Conservation (phyloP, 2,329 filamentous ascomycete species). For the Botrytis fragariae region DNA sequence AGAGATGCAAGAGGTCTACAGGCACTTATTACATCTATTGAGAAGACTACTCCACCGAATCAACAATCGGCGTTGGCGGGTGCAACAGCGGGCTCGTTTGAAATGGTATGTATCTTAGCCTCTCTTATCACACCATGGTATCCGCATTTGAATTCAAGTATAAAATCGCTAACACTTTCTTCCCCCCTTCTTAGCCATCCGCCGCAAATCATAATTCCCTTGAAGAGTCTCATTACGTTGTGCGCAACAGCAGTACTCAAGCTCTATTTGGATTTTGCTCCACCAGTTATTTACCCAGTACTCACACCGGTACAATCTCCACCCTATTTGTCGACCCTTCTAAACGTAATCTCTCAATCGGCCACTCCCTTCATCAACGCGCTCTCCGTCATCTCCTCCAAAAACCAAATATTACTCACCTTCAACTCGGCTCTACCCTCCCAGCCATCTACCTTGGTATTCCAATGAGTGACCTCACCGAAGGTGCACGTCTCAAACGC, state of each 20-base stretch:
- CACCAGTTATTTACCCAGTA: conserved; percentile 71
- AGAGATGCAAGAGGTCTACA: conserved; percentile 73
- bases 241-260: conserved; percentile 88
- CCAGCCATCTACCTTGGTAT: conserved; percentile 87
- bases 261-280: conserved; percentile 90
- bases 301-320: conserved; percentile 64
- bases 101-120: conserved; percentile 48
- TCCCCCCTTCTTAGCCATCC: background rate
- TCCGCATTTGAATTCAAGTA: background rate
- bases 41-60: conserved; percentile 63
- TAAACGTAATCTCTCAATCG: conserved; percentile 85
- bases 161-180: background rate
- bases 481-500: conserved; percentile 49
- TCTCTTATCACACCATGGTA: background rate
- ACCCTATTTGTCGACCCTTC: conserved; percentile 86
- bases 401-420: conserved; percentile 43
- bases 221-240: conserved; percentile 83
- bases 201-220: background rate
- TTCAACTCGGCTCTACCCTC: conserved; percentile 78
- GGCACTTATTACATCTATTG: conserved; percentile 68
- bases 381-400: conserved; percentile 77
- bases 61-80: conserved; percentile 62
- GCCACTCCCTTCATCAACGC: conserved; percentile 81
- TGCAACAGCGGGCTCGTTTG: conserved; percentile 71
- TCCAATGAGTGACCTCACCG: conserved; percentile 58